A percentile compares a stretch with the other conserved stretches of the same genome.
These are phyloP conservation scores for Cercospora sojina DNA, from an alignment of 2,329 filamentous ascomycete genomes.

Conservation along the genomic window DNA sequence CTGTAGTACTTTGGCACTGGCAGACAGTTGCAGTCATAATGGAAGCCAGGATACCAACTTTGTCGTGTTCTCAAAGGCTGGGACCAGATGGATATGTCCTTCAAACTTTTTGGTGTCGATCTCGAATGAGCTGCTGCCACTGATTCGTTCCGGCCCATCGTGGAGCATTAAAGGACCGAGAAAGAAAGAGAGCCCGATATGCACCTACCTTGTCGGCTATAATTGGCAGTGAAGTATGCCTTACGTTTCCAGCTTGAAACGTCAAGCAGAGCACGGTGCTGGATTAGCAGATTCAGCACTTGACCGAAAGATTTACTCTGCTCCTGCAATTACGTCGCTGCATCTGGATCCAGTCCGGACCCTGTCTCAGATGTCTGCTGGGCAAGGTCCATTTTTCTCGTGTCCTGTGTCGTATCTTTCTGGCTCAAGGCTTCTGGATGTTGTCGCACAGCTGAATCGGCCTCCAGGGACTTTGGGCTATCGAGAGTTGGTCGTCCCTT, in stretches of 20 bases:
- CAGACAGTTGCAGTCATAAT: not conserved
- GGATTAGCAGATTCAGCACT: not conserved
- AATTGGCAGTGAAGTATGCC: not conserved
- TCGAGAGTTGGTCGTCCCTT: not conserved
- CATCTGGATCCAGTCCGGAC: not conserved
- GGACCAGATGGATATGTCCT: not conserved
- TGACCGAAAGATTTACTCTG: not conserved
- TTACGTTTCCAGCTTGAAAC: not conserved
- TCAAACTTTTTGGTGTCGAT: not conserved
- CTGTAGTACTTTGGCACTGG: not conserved
- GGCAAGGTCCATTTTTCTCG: not conserved
- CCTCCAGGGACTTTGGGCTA: not conserved
- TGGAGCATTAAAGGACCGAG: not conserved
- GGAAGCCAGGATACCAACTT: not conserved
- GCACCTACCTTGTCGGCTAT: not conserved
- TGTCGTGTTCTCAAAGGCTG: not conserved
- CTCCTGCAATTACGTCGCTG: not conserved
- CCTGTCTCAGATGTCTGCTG: not conserved
- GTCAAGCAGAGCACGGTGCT: not conserved
- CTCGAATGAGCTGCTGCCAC: not conserved
- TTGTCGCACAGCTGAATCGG: not conserved
- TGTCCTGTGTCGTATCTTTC: not conserved
- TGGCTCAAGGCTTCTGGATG: not conserved
- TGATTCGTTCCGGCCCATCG: not conserved
- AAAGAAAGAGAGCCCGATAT: not conserved